Evolutionary conservation across 352 stramenopile species (phyloP).

Genomic region (Phytophthora litchii): DNA sequence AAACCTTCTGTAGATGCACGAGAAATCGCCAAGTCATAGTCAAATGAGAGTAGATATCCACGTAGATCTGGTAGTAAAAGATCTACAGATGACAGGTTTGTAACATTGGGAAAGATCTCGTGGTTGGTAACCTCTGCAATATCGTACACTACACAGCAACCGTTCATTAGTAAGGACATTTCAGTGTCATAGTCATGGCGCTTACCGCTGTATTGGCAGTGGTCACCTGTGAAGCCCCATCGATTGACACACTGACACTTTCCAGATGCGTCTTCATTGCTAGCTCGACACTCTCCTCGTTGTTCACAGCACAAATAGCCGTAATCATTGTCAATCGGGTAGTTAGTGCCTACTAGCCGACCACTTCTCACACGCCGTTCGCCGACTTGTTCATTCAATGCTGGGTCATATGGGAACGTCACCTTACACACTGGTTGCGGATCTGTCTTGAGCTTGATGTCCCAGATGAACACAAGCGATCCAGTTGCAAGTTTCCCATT

Average conservation of each 20-base stretch:
- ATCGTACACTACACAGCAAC: conserved; percentile 55
- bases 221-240: conserved; percentile 71
- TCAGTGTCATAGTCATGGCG: neutral
- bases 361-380: conserved; percentile 67
- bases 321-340: conserved; percentile 78
- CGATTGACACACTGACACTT: conserved; percentile 67
- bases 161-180: neutral
- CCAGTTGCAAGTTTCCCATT: conserved; percentile 54
- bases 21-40: conserved; percentile 40
- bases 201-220: conserved; percentile 69
- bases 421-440: conserved; percentile 45
- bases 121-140: conserved; percentile 53
- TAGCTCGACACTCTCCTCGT: conserved; percentile 45
- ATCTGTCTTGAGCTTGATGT: conserved; percentile 62
- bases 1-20: conserved; percentile 1
- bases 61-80: conserved; percentile 58
- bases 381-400: conserved; percentile 60
- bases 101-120: conserved; percentile 41
- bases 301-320: conserved; percentile 75
- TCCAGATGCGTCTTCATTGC: conserved; percentile 65
- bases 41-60: conserved; percentile 45
- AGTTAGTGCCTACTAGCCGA: conserved; percentile 59
- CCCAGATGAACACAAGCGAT: conserved; percentile 71
- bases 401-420: conserved; percentile 71
- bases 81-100: conserved; percentile 39